phyloP scores from a whole-genome alignment of 1,139 yeast genomes.

The Saccharomyces hybrid region DNA sequence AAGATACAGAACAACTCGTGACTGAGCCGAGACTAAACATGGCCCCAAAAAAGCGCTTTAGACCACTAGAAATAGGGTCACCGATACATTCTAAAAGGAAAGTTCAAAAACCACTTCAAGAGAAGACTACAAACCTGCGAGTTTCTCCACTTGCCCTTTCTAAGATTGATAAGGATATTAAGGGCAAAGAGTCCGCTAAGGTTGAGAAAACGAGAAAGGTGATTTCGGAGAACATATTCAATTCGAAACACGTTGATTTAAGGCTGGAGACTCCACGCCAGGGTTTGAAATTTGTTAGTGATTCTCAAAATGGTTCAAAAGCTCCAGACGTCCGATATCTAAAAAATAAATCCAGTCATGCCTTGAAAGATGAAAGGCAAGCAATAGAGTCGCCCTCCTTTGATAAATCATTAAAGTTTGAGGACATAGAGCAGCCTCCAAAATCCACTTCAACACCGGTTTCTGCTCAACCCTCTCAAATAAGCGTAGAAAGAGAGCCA shows the following conservation, averaged over 20 bases:
- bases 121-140: not conserved
- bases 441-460: constrained; percentile 34
- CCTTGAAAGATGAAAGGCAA: constrained; percentile 5
- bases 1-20: not conserved
- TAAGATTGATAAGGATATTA: not conserved
- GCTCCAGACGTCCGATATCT: not conserved
- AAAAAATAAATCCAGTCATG: not conserved
- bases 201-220: not conserved
- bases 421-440: constrained; percentile 34
- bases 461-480: not conserved
- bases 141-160: not conserved
- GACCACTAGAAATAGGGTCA: not conserved
- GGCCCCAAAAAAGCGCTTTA: not conserved
- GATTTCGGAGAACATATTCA: not conserved
- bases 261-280: not conserved
- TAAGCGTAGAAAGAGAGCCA: not conserved
- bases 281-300: not conserved
- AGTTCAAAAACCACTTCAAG: not conserved
- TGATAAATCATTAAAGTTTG: constrained; percentile 27
- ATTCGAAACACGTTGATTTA: not conserved
- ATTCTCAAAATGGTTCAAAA: not conserved
- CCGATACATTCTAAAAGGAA: not conserved
- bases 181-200: not conserved
- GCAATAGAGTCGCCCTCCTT: not conserved
- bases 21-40: not conserved